Conservation (phyloP, 1,284 basidiomycete species). For the Leccinum brunneo-olivaceum region DNA sequence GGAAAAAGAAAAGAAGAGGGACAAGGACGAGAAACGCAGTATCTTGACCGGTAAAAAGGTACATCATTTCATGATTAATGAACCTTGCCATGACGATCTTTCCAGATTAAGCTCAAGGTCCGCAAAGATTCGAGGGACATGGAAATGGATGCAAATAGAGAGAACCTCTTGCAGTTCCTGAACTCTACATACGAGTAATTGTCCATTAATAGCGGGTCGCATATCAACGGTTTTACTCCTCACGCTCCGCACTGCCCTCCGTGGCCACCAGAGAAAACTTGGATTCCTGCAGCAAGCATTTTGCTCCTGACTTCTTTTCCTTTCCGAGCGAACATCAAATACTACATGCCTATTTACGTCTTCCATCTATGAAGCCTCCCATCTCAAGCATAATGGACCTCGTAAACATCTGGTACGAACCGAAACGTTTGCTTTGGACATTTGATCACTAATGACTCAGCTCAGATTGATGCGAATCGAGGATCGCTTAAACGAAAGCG, state of each 20-base stretch:
- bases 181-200: slow-evolving; percentile 41
- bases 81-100: neutral
- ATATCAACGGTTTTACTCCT: neutral
- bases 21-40: slow-evolving; percentile 39
- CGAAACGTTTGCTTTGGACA: no score
- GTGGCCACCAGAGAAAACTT: neutral
- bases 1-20: slow-evolving; percentile 32
- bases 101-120: slow-evolving; percentile 53
- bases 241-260: neutral
- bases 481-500: no score
- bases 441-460: no score
- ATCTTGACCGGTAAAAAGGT: slow-evolving; percentile 53
- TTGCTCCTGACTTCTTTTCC: no score
- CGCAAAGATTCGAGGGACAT: slow-evolving; percentile 49
- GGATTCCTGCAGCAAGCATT: neutral
- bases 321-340: no score
- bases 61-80: neutral
- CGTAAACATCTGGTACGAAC: no score
- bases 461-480: no score
- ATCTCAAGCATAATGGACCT: no score
- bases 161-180: slow-evolving; percentile 45
- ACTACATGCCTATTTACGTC: no score
- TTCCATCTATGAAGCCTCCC: no score
- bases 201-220: neutral
- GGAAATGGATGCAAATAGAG: slow-evolving; percentile 48